A percentile compares a stretch with the other conserved stretches of the same genome.
Conservation (phyloP, 1,139 yeast species). For the Trichomonascaceae sp. region DNA sequence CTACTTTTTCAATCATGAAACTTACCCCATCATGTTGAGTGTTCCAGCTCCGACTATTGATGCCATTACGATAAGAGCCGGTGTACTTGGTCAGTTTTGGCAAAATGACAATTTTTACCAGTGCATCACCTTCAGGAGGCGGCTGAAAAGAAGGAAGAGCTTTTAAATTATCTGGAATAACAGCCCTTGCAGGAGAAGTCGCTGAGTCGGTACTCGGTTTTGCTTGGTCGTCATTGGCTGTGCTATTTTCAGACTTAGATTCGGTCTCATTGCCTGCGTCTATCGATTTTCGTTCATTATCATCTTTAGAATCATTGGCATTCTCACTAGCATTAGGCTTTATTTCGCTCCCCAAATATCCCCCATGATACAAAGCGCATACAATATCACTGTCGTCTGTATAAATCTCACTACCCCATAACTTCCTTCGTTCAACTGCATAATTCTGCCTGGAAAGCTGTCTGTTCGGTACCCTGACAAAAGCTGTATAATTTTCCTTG, state of each 20-base stretch:
- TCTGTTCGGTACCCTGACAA: constrained; percentile 53
- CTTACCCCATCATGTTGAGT: constrained; percentile 66
- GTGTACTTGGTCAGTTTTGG: constrained; percentile 60
- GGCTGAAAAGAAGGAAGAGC: neutral
- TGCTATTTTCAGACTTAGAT: constrained; percentile 3
- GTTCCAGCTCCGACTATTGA: constrained; percentile 71
- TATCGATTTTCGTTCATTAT: neutral
- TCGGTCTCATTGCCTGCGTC: constrained; percentile 1
- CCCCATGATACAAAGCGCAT: constrained; percentile 67
- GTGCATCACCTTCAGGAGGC: constrained; percentile 43
- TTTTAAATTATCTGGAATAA: neutral
- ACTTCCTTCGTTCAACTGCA: constrained; percentile 44
- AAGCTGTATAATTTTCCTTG: constrained; percentile 54
- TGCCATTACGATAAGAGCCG: constrained; percentile 60
- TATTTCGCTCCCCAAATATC: constrained; percentile 45
- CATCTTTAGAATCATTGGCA: constrained; percentile 1
- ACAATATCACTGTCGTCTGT: constrained; percentile 90
- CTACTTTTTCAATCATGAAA: constrained; percentile 48
- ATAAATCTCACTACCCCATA: constrained; percentile 92
- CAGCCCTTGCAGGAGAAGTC: neutral
- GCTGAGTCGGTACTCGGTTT: neutral
- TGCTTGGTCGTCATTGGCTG: constrained; percentile 1
- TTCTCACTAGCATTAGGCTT: constrained; percentile 1
- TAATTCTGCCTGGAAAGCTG: constrained; percentile 32
- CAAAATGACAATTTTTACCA: constrained; percentile 62